phyloP scores from a whole-genome alignment of 192 early-diverging fungal species.

The Nowakowskiella sp. region DNA sequence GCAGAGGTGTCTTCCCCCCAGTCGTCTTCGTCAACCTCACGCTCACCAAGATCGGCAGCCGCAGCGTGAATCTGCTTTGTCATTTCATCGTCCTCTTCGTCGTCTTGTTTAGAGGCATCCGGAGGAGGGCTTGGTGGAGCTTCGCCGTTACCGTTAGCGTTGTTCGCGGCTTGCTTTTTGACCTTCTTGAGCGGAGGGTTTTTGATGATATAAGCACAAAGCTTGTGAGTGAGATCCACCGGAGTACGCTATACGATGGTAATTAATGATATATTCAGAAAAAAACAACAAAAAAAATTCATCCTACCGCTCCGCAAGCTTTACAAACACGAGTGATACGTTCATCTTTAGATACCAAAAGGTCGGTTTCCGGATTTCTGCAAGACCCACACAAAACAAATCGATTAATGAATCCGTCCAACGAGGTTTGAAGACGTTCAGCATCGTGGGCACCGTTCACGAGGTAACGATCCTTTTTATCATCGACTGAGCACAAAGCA shows the following conservation, averaged over 20 bases:
- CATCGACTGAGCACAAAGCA: constrained; percentile 83
- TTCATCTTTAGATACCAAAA: constrained; percentile 56
- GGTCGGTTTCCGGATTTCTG: constrained; percentile 96
- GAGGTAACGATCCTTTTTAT: constrained; percentile 84
- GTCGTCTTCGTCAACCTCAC: constrained; percentile 67
- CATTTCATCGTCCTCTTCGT: constrained; percentile 61
- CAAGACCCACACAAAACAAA: constrained; percentile 90
- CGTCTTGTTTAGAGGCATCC: constrained; percentile 30
- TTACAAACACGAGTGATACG: constrained; percentile 72
- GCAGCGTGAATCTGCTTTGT: constrained; percentile 60
- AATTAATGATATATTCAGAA: no score
- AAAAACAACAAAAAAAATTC: no score
- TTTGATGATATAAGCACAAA: constrained; percentile 84
- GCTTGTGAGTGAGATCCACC: constrained; percentile 83
- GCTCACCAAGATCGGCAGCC: constrained; percentile 52
- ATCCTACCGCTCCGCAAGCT: constrained; percentile 89
- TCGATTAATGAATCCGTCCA: constrained; percentile 88
- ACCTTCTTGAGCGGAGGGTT: constrained; percentile 68
- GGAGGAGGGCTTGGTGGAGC: constrained; percentile 27
- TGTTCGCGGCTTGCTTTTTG: not conserved
- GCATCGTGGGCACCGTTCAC: constrained; percentile 94
- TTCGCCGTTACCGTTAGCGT: constrained; percentile 10
- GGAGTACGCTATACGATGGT: no score
- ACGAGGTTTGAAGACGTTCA: constrained; percentile 66
- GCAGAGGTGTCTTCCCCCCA: constrained; percentile 66